Conservation (phyloP, 2,329 filamentous ascomycete genomes). For the Ophiocordyceps camponoti-leonardi region DNA sequence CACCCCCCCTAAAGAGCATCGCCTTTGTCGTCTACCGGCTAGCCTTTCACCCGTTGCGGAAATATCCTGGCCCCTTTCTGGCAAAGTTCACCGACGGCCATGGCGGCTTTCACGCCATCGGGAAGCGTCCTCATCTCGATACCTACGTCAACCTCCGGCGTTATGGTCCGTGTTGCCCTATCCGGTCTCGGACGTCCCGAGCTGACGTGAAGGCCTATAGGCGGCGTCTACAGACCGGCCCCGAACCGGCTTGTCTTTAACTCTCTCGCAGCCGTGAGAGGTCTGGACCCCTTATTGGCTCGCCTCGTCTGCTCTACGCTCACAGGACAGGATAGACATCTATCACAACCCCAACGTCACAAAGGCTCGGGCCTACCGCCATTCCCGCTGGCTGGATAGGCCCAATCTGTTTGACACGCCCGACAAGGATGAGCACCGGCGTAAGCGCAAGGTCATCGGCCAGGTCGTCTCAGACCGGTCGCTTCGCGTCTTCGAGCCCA, state of each 20-base stretch:
- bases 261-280: neutral
- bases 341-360: neutral
- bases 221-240: neutral
- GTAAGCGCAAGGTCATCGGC: neutral
- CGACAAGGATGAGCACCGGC: neutral
- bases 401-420: neutral
- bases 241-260: neutral
- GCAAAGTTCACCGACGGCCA: neutral
- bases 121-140: neutral
- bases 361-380: neutral
- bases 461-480: neutral
- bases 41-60: neutral
- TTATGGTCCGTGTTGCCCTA: neutral
- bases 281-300: neutral
- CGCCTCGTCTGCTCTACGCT: neutral
- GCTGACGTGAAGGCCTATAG: neutral
- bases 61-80: neutral
- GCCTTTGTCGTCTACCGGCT: neutral
- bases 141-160: neutral
- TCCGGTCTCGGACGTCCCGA: neutral
- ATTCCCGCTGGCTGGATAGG: neutral
- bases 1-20: neutral
- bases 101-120: neutral
- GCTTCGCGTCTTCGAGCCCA: neutral
- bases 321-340: neutral